A percentile compares a stretch with the other conserved stretches of the same genome.
These are phyloP conservation scores for Suillus discolor DNA, from an alignment of 768 basidiomycete genomes.

Conservation along the genomic window DNA sequence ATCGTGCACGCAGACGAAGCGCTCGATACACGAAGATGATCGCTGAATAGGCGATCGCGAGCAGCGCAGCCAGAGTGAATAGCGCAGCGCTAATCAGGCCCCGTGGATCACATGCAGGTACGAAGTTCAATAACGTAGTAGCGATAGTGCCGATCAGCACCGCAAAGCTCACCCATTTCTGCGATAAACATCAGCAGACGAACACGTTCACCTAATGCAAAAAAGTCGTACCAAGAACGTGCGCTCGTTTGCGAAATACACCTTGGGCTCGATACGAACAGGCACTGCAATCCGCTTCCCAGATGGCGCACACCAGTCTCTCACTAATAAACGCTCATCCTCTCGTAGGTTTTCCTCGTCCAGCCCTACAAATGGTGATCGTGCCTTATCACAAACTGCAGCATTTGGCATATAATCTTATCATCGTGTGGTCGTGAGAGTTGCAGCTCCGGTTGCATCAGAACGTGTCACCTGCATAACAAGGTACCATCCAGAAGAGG, in stretches of 20 bases:
- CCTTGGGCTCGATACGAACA: slow-evolving; percentile 97
- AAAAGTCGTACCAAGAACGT: slow-evolving; percentile 80
- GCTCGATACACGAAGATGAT: slow-evolving; percentile 81
- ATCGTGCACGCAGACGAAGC: slow-evolving; percentile 62
- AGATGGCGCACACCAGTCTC: slow-evolving; percentile 75
- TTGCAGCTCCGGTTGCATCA: neutral
- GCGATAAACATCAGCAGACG: slow-evolving; percentile 10
- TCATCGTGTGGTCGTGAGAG: neutral
- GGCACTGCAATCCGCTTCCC: slow-evolving; percentile 93
- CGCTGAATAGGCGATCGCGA: slow-evolving; percentile 86
- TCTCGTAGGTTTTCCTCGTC: slow-evolving; percentile 38
- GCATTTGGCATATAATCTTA: neutral
- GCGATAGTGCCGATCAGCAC: slow-evolving; percentile 90
- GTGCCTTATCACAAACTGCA: neutral
- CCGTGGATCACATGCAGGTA: slow-evolving; percentile 64
- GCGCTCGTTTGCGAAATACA: slow-evolving; percentile 94
- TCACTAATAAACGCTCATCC: slow-evolving; percentile 60
- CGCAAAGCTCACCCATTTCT: slow-evolving; percentile 91
- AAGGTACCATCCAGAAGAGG: neutral
- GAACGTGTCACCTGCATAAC: neutral
- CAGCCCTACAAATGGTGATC: slow-evolving; percentile 26
- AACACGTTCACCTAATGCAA: slow-evolving; percentile 1
- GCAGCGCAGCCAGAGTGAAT: slow-evolving; percentile 89
- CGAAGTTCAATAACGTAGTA: slow-evolving; percentile 87
- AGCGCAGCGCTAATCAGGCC: slow-evolving; percentile 86